Percentiles rank a stretch among this genome's conserved stretches.
Evolutionary conservation across 2,329 filamentous ascomycete species (phyloP).

Genomic region (Penicillium fuscoglaucum): DNA sequence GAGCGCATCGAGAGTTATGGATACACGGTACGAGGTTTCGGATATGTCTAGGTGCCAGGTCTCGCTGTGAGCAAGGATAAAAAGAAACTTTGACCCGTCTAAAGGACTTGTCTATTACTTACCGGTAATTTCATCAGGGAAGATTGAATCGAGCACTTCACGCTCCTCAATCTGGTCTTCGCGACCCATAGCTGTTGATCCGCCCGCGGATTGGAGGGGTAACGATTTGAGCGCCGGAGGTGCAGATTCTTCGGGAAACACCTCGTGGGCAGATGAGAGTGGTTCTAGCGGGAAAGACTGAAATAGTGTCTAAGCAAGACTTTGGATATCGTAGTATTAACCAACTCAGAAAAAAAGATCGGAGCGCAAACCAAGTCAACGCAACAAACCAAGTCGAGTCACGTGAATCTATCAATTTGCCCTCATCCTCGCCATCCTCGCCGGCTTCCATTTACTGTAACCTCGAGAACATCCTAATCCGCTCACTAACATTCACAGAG

Average conservation of each 20-base stretch:
- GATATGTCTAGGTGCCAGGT: slow-evolving; percentile 67
- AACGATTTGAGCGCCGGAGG: slow-evolving; percentile 10
- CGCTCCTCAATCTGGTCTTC: slow-evolving; percentile 96
- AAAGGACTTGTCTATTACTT: slow-evolving; percentile 15
- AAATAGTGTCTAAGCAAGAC: not conserved
- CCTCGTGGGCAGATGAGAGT: not conserved
- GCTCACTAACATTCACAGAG: not conserved
- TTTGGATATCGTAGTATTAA: slow-evolving; percentile 1
- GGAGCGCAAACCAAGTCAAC: slow-evolving; percentile 11
- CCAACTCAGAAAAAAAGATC: slow-evolving; percentile 6
- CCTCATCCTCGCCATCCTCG: not conserved
- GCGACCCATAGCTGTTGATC: slow-evolving; percentile 47
- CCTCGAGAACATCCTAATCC: not conserved
- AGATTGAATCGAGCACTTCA: slow-evolving; percentile 97
- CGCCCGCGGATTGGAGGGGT: slow-evolving; percentile 35
- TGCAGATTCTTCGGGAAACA: slow-evolving; percentile 1
- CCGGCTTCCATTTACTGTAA: not conserved
- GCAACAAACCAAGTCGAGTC: not conserved
- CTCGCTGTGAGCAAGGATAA: slow-evolving; percentile 17
- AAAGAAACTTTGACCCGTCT: not conserved
- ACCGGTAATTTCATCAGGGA: slow-evolving; percentile 96
- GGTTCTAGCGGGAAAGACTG: not conserved
- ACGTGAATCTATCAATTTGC: not conserved
- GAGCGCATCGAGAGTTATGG: slow-evolving; percentile 76
- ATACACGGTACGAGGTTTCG: slow-evolving; percentile 84